Base-by-base conservation (phyloP, 2,329 filamentous ascomycete genomes). In the Alternaria ventricosa region DNA sequence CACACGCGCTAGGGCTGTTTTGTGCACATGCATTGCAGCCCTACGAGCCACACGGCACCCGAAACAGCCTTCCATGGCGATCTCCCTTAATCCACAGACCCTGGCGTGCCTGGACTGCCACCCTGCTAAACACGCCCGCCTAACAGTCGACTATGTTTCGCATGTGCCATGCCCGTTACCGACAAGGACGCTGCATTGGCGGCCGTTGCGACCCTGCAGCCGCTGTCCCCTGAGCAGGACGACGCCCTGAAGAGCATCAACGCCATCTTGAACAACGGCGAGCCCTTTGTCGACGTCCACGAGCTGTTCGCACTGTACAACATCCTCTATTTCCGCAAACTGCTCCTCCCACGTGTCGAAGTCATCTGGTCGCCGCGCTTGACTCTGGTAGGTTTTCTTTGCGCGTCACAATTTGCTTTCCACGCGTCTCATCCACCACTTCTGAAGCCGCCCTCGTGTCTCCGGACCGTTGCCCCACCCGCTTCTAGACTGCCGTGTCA, bases 361-460 rank as follows among this genome's bases (percentile, higher is more conserved):
- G 74, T 83, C 22, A 71, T 79, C 6, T 84, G 82, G 82, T 83
- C 82, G 23, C 65, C 76, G 28, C 75, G 81, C 51, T 71, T 83
- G 64, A 83, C 81, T n/a, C 76, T 83, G 72, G 60, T 62, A 54
- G 28, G 60, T 62, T 59, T 62, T 46, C 56, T 59, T 59, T 22
- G 44, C 47, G 47, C 49, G 43, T 43, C 36, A 20, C 46, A 23
- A 43, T 27, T 58, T 58, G 77, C 63, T 59, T 63, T 54, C 54
- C 36, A 50, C 51, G 10, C 25, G 60, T 62, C 60, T 62, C 60
- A 62, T 30, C 25, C 28, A 43, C 8, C n/a, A 41, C 25, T 30
- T 59, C 60, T 59, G 60, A 59, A 43, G 55, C 60, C 49, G 62
- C 53, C 49, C 43, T 33, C 43, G 36, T 43, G 43, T 65, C 28